Conservation (phyloP, 1,139 yeast species). For the Sugiyamaella grinbergsii region DNA sequence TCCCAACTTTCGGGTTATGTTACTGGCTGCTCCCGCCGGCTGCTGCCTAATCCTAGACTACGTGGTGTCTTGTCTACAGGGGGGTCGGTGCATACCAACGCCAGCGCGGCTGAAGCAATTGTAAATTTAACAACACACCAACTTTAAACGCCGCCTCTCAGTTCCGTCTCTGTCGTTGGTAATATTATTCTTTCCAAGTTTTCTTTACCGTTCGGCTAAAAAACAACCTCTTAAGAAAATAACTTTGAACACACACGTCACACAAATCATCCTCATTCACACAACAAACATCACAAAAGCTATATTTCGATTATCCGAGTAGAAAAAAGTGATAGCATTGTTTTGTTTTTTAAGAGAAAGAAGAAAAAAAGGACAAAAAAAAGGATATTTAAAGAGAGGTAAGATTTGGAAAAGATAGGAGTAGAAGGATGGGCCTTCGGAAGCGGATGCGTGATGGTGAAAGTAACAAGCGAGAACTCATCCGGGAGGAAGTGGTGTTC, state of each 20-base stretch:
- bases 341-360: not conserved
- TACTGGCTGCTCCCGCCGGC: too few relatives aligned
- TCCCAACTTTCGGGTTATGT: too few relatives aligned
- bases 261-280: constrained; percentile 7
- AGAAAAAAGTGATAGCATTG: not conserved
- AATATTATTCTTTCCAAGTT: constrained; percentile 9
- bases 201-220: constrained; percentile 15
- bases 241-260: constrained; percentile 8
- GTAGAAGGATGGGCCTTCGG: too few relatives aligned
- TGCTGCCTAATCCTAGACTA: too few relatives aligned
- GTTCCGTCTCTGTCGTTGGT: too few relatives aligned
- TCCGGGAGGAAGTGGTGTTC: too few relatives aligned
- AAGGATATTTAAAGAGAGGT: not conserved
- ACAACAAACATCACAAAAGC: not conserved
- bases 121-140: constrained; percentile 15
- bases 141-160: constrained; percentile 10
- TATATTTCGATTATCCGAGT: too few relatives aligned
- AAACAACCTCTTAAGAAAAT: not conserved
- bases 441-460: too few relatives aligned
- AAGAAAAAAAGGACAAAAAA: not conserved
- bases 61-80: too few relatives aligned
- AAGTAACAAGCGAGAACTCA: too few relatives aligned
- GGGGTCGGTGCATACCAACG: not conserved
- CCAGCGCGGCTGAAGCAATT: not conserved
- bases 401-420: not conserved